Evolutionary conservation across 148 eudicot species (phyloP).

Genomic region (Amaranthus hypochondriacus): DNA sequence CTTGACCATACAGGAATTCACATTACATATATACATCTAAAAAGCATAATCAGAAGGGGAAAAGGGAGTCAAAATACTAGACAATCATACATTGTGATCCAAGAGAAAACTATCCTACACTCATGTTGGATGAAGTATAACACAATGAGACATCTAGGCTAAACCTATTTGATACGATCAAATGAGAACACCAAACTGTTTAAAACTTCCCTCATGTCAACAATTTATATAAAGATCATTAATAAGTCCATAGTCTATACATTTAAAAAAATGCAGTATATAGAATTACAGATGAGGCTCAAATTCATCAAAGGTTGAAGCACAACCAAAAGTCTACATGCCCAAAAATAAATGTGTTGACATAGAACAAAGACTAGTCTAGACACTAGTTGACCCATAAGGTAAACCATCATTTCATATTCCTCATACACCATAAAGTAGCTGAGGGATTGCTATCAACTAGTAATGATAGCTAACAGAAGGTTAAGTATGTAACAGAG

Average conservation of each 20-base stretch:
- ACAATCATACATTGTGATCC: not conserved
- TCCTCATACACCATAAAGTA: not conserved
- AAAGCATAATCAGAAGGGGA: not conserved
- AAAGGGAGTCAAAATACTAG: not conserved
- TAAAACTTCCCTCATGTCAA: not conserved
- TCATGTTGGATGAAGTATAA: not conserved
- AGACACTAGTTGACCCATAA: not conserved
- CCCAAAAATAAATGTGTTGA: too few species aligned
- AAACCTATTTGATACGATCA: not conserved
- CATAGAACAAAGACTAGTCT: not conserved
- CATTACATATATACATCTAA: not conserved
- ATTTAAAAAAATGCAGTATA: not conserved
- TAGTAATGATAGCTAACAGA: not conserved
- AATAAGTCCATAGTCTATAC: too few species aligned
- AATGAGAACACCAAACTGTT: not conserved
- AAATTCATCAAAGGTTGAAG: not conserved
- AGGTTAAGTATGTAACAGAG: not conserved
- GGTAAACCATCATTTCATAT: not conserved
- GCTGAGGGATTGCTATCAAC: not conserved
- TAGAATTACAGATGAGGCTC: not conserved
- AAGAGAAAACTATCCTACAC: not conserved
- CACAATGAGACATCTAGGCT: not conserved
- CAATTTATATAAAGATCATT: not conserved
- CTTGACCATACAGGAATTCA: not conserved
- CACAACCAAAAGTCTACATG: not conserved